Base-by-base conservation (phyloP, 352 stramenopile genomes). In the Sclerospora graminicola region DNA sequence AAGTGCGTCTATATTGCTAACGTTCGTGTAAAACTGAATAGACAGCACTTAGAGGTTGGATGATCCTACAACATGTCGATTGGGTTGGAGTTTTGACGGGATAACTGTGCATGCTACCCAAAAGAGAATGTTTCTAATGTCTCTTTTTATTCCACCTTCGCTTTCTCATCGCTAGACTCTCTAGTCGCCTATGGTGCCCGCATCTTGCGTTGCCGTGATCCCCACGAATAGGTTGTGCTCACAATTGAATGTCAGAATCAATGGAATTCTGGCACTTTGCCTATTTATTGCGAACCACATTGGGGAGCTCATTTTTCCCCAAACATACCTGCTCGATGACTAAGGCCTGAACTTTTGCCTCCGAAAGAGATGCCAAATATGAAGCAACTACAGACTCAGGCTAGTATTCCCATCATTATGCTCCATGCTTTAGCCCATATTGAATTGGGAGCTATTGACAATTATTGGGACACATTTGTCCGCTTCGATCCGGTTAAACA, bases 401-500 rank as follows among this genome's bases (percentile, higher is more conserved):
- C 59, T 15, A 60, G 50, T 39, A 78, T 89, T 20, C 69, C 75
- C 0, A 57, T 89, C 18, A 58, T 68, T 42, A 92, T 92, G 66
- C 61, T 92, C 7, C 80, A 92, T 33, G 72, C 75, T 5, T 60
- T 92, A n/a, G 80, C 66, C 16, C 80, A 92, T 58, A 92, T 92
- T 50, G 80, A 92, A 45, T 64, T 92, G 30, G 80, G 80, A 13
- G 80, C 80, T 1, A 82, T 92, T 43, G 80, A 92, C 52, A 92
- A 92, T 43, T 92, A 92, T 51, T 89, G 77, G 80, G 80, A 92
- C 51, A 92, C 80, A 21, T 42, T 92, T 38, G 75, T 87, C 37
- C 80, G 80, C 21, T 92, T 89, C 38, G 69, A 89, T 40, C 80
- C 77, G 6, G 27, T 44, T 0, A 31, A 21, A 18, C 69, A 84